These are phyloP conservation scores for Mycena alexandri DNA, from an alignment of 768 basidiomycete genomes.

Conservation along the genomic window DNA sequence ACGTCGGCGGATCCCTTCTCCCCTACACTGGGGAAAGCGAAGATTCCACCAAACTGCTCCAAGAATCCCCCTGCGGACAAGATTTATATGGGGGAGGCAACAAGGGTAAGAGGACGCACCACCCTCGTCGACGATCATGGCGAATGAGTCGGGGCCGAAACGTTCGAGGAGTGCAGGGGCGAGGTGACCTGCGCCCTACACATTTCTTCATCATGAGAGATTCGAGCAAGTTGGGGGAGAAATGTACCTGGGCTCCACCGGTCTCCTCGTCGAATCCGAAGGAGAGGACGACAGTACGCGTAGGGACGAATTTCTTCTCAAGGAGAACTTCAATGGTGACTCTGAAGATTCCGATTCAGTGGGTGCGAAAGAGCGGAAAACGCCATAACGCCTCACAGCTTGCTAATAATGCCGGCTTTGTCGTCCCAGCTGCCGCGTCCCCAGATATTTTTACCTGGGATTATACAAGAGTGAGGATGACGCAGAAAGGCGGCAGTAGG, in stretches of 20 bases:
- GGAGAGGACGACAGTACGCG: constrained; percentile 45
- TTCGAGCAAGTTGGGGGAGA: not conserved
- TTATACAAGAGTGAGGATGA: not conserved
- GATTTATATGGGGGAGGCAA: not conserved
- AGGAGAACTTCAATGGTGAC: constrained; percentile 33
- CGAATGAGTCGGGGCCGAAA: constrained; percentile 68
- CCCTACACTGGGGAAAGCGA: constrained; percentile 58
- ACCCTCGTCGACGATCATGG: constrained; percentile 78
- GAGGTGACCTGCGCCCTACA: constrained; percentile 56
- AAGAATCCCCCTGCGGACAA: constrained; percentile 22
- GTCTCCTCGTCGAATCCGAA: constrained; percentile 71
- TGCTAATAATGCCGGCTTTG: constrained; percentile 78
- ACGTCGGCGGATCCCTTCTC: constrained; percentile 67
- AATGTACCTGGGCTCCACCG: constrained; percentile 46
- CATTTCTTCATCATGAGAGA: not conserved
- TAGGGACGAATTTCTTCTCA: constrained; percentile 31
- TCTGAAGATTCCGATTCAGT: not conserved
- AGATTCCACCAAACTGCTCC: constrained; percentile 47
- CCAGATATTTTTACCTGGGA: constrained; percentile 70
- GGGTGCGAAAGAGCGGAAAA: not conserved
- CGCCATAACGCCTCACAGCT: constrained; percentile 56
- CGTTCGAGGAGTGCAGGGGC: constrained; percentile 52
- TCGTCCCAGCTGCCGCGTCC: constrained; percentile 82
- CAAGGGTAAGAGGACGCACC: not conserved
- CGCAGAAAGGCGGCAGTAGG: not conserved